Evolutionary conservation across 768 basidiomycete genomes (phyloP).

Genomic region (Kwoniella sp.): DNA sequence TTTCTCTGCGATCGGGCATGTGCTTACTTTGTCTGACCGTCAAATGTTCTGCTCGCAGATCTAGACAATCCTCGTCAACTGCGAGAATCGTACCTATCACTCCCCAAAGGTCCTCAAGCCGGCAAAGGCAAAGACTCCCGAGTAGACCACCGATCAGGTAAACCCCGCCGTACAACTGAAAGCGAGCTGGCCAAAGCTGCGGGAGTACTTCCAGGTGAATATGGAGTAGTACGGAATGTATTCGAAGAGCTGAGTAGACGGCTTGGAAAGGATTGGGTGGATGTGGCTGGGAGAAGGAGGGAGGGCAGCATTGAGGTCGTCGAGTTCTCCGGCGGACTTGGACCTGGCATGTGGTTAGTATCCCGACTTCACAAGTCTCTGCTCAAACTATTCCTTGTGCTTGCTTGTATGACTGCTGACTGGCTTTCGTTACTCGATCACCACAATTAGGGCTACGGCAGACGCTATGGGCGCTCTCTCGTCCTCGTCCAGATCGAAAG

Average conservation of each 20-base stretch:
- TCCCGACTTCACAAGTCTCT: too few species aligned
- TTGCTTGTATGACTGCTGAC: not conserved
- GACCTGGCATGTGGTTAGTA: constrained; percentile 50
- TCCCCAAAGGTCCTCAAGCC: constrained; percentile 14
- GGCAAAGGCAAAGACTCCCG: constrained; percentile 18
- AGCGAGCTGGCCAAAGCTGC: constrained; percentile 44
- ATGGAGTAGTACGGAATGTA: constrained; percentile 51
- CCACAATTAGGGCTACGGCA: constrained; percentile 9
- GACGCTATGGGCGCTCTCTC: constrained; percentile 13
- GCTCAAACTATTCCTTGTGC: constrained; percentile 5
- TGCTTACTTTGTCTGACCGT: not conserved
- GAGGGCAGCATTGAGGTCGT: constrained; percentile 26
- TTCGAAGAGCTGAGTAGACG: constrained; percentile 44
- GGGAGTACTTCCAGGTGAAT: constrained; percentile 49
- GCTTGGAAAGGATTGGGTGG: constrained; percentile 44
- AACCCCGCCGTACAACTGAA: constrained; percentile 29
- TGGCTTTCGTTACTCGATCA: not conserved
- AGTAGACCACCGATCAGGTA: constrained; percentile 23
- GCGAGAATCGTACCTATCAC: constrained; percentile 19
- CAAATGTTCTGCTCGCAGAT: constrained; percentile 1
- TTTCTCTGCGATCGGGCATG: not conserved
- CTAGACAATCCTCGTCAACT: constrained; percentile 21
- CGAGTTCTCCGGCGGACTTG: constrained; percentile 44
- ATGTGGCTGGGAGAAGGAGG: constrained; percentile 5
- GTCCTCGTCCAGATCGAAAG: constrained; percentile 1